Conservation (phyloP, 2,329 filamentous ascomycete genomes). For the Alternaria ethzedia region DNA sequence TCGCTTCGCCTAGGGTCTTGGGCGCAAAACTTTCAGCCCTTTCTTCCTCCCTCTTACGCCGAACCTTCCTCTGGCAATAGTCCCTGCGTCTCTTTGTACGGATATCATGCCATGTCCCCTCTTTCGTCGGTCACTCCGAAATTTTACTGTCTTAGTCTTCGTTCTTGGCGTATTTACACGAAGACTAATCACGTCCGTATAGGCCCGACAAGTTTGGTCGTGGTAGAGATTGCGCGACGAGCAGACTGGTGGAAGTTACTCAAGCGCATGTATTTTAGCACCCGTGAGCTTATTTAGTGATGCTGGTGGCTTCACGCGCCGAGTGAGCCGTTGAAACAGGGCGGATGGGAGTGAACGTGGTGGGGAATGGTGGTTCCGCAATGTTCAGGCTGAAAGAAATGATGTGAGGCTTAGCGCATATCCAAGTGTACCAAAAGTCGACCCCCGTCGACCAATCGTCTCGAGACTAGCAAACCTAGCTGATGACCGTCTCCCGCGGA, state of each 20-base stretch:
- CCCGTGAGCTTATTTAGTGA: not conserved
- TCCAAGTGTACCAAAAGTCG: not conserved
- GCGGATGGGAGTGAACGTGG: not conserved
- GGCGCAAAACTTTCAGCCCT: not conserved
- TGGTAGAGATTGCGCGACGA: not conserved
- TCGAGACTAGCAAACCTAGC: not conserved
- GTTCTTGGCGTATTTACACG: not conserved
- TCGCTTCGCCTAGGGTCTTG: not conserved
- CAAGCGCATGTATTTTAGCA: not conserved
- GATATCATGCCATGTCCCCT: not conserved
- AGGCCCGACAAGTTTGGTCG: not conserved
- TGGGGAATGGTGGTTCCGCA: not conserved
- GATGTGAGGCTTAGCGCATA: not conserved
- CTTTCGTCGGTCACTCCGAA: conserved; percentile 1
- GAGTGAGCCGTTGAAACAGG: not conserved
- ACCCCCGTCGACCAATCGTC: not conserved
- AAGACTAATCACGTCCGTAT: not conserved
- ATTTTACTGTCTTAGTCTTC: not conserved
- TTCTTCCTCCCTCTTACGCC: not conserved
- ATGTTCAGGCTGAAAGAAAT: not conserved
- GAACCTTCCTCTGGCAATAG: not conserved
- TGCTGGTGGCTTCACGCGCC: not conserved
- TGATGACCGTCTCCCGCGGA: conserved; percentile 4
- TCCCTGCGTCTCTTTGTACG: not conserved
- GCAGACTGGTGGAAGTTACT: not conserved